These are phyloP conservation scores for Penicillium sp. DNA, from an alignment of 2,329 filamentous ascomycete species.

Conservation along the genomic window DNA sequence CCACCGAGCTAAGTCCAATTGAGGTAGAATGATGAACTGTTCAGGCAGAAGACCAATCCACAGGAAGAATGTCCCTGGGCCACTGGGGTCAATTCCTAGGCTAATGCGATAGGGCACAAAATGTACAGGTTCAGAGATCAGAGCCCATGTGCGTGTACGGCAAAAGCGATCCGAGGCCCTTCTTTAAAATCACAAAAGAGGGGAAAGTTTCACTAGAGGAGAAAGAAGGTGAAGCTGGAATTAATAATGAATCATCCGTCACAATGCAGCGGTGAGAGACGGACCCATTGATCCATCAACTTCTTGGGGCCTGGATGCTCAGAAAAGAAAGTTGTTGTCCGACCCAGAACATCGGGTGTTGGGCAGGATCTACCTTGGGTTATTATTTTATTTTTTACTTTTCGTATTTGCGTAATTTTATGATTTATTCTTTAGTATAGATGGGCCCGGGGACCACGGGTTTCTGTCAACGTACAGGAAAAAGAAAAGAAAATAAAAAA, in stretches of 20 bases:
- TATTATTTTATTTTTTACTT: background rate
- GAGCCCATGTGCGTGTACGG: conserved; percentile 15
- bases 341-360: conserved; percentile 24
- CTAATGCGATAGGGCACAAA: background rate
- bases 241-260: conserved; percentile 20
- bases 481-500: background rate
- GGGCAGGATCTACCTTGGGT: conserved; percentile 18
- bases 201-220: background rate
- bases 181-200: background rate
- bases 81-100: background rate
- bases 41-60: background rate
- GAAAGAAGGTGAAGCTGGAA: conserved; percentile 12
- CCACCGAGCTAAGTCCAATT: conserved; percentile 1
- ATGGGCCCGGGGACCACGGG: background rate
- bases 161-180: conserved; percentile 12
- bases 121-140: conserved; percentile 5
- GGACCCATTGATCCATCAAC: conserved; percentile 22
- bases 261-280: conserved; percentile 22
- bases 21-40: conserved; percentile 3
- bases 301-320: conserved; percentile 5
- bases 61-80: background rate
- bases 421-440: background rate
- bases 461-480: background rate
- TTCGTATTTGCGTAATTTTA: background rate
- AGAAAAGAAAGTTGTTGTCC: conserved; percentile 24